phyloP scores from a whole-genome alignment of 176 grass and related monocot species.

The Chrysopogon serrulatus region DNA sequence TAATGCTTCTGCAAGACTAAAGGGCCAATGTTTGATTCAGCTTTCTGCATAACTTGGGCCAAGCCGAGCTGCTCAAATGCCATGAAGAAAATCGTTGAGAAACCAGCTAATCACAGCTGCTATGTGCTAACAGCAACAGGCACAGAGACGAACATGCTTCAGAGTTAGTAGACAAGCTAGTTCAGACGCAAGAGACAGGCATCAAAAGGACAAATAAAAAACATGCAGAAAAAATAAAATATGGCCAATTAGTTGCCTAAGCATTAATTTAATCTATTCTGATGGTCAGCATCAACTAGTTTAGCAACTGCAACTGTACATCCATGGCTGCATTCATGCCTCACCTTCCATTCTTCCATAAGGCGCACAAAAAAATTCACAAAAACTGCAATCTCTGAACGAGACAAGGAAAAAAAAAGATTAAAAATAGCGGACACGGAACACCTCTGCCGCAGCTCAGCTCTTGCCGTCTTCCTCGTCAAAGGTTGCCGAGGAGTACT shows the following conservation, averaged over 20 bases:
- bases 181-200: not conserved
- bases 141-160: not conserved
- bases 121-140: not conserved
- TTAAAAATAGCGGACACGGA: not conserved
- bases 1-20: not conserved
- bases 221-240: not conserved
- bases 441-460: not conserved
- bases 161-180: not conserved
- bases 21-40: not conserved
- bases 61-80: not conserved
- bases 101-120: not conserved
- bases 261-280: conserved; percentile 31
- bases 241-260: conserved; percentile 2
- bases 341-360: conserved; percentile 6
- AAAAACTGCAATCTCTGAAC: conserved; percentile 1
- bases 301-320: conserved; percentile 49
- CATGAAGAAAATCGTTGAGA: not conserved
- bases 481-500: conserved; percentile 38
- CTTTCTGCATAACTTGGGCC: not conserved
- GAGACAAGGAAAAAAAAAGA: not conserved
- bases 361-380: conserved; percentile 7
- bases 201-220: not conserved
- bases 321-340: conserved; percentile 22
- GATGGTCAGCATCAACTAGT: conserved; percentile 33
- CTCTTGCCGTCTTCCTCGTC: conserved; percentile 35